Evolutionary conservation across 768 basidiomycete species (phyloP), one percentile per base, ranked within the genome.

Genomic region (Hemileccinum impolitum): DNA sequence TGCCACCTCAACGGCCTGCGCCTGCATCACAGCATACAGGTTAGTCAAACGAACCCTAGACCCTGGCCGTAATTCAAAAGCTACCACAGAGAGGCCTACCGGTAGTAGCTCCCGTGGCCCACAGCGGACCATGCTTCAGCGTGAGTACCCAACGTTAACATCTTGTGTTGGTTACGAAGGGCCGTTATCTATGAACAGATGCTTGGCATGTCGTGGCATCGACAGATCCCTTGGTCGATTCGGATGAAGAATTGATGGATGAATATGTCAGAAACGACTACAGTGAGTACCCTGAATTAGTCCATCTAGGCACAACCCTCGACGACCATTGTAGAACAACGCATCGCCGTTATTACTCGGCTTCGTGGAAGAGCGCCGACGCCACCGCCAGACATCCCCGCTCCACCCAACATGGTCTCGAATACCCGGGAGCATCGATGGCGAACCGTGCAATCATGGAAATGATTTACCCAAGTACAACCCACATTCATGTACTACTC

Each of bases 241-340:
- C 87, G 12, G 87, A 90, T 55, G 84, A 85, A 34, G 88, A 90
- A 58, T 66, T 73, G 47, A 71, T 74, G 47, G 84, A 88, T 50
- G 81, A 86, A 48, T 71, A 85, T 54, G 71, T 77, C 39, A 75
- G 78, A 37, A 61, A 74, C 42, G 87, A 90, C 56, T 88, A 88
- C 59, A 72, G 87, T 85, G 59, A 59, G 85, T 62, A 21, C 10
- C 32, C 39, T 49, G 46, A 23, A 43, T 25, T 9, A 2, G 31
- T 17, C 9, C 17, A 28, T 39, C 6, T 4, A 13, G 31, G 19
- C 21, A 26, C 41, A 40, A 44, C 25, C 30, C 2, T 45, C 23
- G 37, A 59, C 17, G 36, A 9, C 41, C 17, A 42, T 49, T 31
- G 17, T 55, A 82, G 81, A 68, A 39, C 77, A 73, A 47, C 81